Percentiles rank a stretch among this genome's conserved stretches.
Conservation (phyloP, 129 eudicot species). For the Chrysanthemum lavandulifolium region DNA sequence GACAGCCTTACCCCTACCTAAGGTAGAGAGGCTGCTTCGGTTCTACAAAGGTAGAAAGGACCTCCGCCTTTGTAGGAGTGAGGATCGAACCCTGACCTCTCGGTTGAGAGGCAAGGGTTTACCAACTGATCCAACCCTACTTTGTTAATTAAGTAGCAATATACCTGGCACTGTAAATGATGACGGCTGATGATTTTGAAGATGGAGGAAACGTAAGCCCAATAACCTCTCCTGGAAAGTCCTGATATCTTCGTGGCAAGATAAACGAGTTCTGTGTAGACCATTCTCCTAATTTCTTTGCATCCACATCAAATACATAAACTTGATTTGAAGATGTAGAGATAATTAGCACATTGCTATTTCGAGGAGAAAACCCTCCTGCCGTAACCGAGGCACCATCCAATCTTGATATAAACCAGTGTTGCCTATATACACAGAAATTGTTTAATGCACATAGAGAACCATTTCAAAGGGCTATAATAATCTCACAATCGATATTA, state of each 20-base stretch:
- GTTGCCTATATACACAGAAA: conserved; percentile 54
- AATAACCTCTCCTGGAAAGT: conserved; percentile 94
- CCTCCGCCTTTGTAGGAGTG: too few species aligned
- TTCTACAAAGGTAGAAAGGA: too few species aligned
- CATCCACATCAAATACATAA: conserved; percentile 93
- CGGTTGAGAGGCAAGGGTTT: too few species aligned
- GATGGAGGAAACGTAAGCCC: conserved; percentile 90
- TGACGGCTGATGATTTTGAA: conserved; percentile 51
- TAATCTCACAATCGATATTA: too few species aligned
- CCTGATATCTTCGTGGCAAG: conserved; percentile 76
- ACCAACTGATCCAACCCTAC: too few species aligned
- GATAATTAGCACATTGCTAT: conserved; percentile 77
- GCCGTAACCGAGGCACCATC: conserved; percentile 93
- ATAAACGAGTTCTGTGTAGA: conserved; percentile 59
- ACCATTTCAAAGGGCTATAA: too few species aligned
- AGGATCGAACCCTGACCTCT: too few species aligned
- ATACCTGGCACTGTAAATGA: conserved; percentile 90
- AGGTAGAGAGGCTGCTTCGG: too few species aligned
- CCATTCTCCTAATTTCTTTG: conserved; percentile 93
- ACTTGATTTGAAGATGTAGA: conserved; percentile 88
- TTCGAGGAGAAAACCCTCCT: conserved; percentile 74
- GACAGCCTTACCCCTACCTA: too few species aligned
- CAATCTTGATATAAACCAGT: conserved; percentile 92
- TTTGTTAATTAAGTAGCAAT: neutral
- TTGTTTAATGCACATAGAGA: too few species aligned